phyloP scores from a whole-genome alignment of 768 basidiomycete species.

The Lyophyllum semitale region DNA sequence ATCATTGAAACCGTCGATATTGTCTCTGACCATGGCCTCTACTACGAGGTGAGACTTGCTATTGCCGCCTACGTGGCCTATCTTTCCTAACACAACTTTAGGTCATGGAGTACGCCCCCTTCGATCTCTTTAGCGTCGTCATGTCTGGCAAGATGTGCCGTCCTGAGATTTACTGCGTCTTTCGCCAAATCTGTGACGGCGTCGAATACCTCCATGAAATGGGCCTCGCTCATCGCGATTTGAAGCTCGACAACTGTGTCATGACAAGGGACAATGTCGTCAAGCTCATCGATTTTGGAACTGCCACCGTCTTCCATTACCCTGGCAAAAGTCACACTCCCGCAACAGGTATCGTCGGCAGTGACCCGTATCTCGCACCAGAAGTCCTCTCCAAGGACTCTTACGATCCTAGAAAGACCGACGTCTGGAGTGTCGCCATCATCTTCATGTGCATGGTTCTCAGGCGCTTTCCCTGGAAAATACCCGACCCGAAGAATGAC shows the following conservation, averaged over 20 bases:
- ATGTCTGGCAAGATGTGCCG: conserved; percentile 99
- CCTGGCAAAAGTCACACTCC: conserved; percentile 83
- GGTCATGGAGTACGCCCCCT: conserved; percentile 99
- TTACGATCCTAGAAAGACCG: conserved; percentile 96
- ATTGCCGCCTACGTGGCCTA: conserved; percentile 12
- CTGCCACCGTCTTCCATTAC: conserved; percentile 99
- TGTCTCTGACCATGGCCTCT: conserved; percentile 95
- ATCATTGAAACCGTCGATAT: conserved; percentile 99
- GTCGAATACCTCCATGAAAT: conserved; percentile 98
- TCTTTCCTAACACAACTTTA: conserved; percentile 31
- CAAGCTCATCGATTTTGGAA: conserved; percentile 99
- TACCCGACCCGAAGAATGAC: conserved; percentile 93
- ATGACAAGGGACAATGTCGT: conserved; percentile 95
- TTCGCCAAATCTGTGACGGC: conserved; percentile 97
- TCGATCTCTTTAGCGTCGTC: conserved; percentile 97
- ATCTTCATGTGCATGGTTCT: conserved; percentile 99
- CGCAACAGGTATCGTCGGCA: conserved; percentile 92
- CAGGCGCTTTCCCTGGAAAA: conserved; percentile 97
- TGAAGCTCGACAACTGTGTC: conserved; percentile 99
- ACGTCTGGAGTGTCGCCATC: conserved; percentile 98
- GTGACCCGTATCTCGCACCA: conserved; percentile 97
- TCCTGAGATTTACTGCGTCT: conserved; percentile 98
- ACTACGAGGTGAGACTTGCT: conserved; percentile 83
- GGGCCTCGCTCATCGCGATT: conserved; percentile 96
- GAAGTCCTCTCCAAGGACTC: conserved; percentile 81